These are phyloP conservation scores for Ophiosphaerella korrae DNA, from an alignment of 2,329 filamentous ascomycete species.

Conservation along the genomic window DNA sequence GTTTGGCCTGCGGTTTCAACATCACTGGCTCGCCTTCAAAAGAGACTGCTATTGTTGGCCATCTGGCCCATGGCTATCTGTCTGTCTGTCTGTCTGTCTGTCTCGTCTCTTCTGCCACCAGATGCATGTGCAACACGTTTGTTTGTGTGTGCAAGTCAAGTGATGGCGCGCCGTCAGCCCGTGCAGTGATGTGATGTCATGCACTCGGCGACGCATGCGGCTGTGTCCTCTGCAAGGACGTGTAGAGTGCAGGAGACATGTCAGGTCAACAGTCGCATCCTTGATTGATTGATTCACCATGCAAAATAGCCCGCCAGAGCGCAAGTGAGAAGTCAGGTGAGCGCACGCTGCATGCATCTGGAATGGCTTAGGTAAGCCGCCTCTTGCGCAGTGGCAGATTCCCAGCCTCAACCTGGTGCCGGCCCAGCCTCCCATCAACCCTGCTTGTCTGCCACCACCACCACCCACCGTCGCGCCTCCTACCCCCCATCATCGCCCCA, in stretches of 20 bases:
- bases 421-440: constrained; percentile 10
- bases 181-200: constrained; percentile 25
- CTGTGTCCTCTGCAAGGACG: background rate
- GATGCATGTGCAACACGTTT: too few species aligned
- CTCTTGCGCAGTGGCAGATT: constrained; percentile 1
- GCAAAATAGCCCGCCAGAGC: too few species aligned
- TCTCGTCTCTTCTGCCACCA: too few species aligned
- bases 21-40: background rate
- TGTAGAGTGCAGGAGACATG: background rate
- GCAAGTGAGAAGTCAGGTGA: too few species aligned
- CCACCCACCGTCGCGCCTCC: constrained; percentile 25
- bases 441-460: constrained; percentile 12
- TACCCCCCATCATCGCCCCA: constrained; percentile 27
- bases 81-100: too few species aligned
- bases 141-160: constrained; percentile 6
- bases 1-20: constrained; percentile 10
- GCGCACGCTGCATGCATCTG: background rate
- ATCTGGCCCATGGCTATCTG: too few species aligned
- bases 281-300: too few species aligned
- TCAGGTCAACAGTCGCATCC: too few species aligned
- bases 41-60: background rate
- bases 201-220: background rate
- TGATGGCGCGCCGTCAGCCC: constrained; percentile 18
- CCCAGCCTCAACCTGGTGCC: constrained; percentile 10
- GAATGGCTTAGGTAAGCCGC: constrained; percentile 9